Conservation (phyloP, 257 asterid genomes). For the Ophiorrhiza pumila region DNA sequence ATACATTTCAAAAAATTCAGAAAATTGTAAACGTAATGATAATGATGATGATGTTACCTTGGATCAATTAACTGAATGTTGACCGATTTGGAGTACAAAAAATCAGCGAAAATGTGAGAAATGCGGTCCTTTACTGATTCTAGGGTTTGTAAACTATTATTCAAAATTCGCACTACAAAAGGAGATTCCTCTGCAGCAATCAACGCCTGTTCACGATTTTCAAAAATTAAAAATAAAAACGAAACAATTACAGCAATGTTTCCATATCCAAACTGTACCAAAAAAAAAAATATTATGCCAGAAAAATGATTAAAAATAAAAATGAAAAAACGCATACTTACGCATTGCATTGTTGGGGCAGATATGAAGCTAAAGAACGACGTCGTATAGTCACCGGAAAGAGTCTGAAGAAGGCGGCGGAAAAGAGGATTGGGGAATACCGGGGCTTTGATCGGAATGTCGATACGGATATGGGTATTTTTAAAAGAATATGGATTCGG, state of each 20-base stretch:
- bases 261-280: neutral
- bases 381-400: slow-evolving; percentile 9
- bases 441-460: no score
- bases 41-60: slow-evolving; percentile 43
- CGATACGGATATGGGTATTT: no score
- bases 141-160: slow-evolving; percentile 50
- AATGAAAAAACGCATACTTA: neutral
- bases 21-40: neutral
- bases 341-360: slow-evolving; percentile 11
- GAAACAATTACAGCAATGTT: no score
- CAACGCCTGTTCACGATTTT: slow-evolving; percentile 18
- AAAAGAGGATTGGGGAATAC: no score
- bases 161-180: slow-evolving; percentile 50
- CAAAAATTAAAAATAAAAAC: no score
- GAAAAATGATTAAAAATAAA: neutral
- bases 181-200: slow-evolving; percentile 54
- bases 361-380: neutral
- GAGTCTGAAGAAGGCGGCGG: neutral
- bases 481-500: no score
- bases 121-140: slow-evolving; percentile 57
- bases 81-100: slow-evolving; percentile 31
- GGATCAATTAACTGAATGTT: slow-evolving; percentile 29
- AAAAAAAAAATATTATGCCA: neutral
- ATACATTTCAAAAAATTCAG: neutral
- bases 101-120: slow-evolving; percentile 31